Evolutionary conservation across 1,139 yeast genomes (phyloP), one percentile per base, ranked within the genome.

Genomic region (Geotrichum candidum): DNA sequence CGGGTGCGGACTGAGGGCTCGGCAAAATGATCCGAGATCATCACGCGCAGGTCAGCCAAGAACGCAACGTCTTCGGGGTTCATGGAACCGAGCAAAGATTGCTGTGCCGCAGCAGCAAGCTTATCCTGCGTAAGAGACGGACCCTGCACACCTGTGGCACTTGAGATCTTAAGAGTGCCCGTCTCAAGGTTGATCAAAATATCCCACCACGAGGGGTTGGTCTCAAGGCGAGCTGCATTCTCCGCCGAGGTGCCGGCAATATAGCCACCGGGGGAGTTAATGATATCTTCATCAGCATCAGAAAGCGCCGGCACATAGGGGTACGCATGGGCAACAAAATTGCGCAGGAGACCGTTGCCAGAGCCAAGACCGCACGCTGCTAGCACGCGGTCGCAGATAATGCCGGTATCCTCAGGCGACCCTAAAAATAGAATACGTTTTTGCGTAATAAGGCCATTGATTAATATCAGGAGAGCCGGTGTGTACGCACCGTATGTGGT

Each of bases 211-310:
- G 76, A 77, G 52, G 84, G 84, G 67, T 84, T 85, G 58, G 70
- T 70, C 65, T 82, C 84, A 74, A 85, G 84, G 61, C 86, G 84
- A 15, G 88, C 87, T 71, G 85, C 85, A 66, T 84, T 84, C n/a
- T 35, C 41, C n/a, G 41, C 41, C 13, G 41, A 4, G 56, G 86
- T 85, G 13, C 89, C 89, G 3, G 88, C 89, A 68, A 85, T 76
- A 70, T 74, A 85, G 25, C 85, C 83, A 9, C 41, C 41, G 41
- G 41, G 41, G 1, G 41, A 6, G 4, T 6, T 35, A 9, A 35
- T 4, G n/a, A 35, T 35, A 15, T 35, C 41, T 15, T 35, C 41
- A 35, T 35, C 41, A 9, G 41, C 41, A 23, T 78, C 80, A 64
- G 85, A 81, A 63, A 77, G 74, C 64, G 81, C 79, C 67, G 85